Base-by-base conservation (phyloP, 108 stramenopile genomes). In the Cyclotella baltica region DNA sequence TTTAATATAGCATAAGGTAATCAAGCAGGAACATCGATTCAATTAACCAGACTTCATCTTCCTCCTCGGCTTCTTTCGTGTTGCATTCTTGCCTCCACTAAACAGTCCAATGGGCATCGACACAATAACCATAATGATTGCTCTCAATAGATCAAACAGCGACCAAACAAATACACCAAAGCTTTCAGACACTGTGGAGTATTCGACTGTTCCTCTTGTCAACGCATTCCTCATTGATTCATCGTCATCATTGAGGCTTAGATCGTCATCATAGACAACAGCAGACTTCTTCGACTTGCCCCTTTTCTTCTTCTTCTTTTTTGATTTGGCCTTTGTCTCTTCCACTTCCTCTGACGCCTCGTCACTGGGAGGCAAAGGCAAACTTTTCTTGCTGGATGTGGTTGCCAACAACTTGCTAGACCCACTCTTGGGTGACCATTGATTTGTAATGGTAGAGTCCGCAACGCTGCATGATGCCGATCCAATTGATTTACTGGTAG, bases 61-160 rank as follows among this genome's bases (percentile, higher is more conserved):
- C 57, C 50, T 63, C 36, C 18, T 56, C 43, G 4, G 34, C 15
- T 34, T 70, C 38, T 22, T 55, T 63, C 46, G 35, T 15, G 5
- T 72, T 71, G 38, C 1, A 43, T 25, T 23, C 31, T 67, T 52
- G 19, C 29, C 67, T 48, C 31, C 31, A 28, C 50, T 34, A 31
- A 82, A 71, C 31, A 74, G 31, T 1, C 71, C 66, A 22, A 62
- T 51, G 22, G 72, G 31, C 33, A 82, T 36, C 11, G 81, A 71
- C 10, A 69, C 15, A 25, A 71, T 13, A 6, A 52, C 11, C 33
- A 56, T 66, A 16, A 82, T 13, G 53, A 75, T 71, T 31, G 52
- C 35, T 28, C 52, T 43, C 16, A 81, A 4, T 19, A 81, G 25
- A 13, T 73, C 67, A 50, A 70, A 33, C 27, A 81, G 61, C 50